phyloP scores from a whole-genome alignment of 768 basidiomycete genomes.

The Phaeotremella fagi region DNA sequence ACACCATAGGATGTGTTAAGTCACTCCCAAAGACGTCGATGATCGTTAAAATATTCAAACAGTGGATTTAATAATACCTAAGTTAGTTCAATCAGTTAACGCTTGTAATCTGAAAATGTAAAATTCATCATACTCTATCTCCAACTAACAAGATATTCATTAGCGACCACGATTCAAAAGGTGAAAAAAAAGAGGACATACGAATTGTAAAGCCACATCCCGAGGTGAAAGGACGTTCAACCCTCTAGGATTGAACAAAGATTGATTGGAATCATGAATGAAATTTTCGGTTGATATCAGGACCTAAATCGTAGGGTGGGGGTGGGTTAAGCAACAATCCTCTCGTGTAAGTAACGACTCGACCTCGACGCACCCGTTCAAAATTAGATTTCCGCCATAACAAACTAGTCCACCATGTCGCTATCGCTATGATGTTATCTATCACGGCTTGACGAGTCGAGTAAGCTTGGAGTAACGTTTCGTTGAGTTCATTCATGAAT shows the following conservation, averaged over 20 bases:
- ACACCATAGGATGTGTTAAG: no score
- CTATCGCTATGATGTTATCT: constrained; percentile 72
- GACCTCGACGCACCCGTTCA: constrained; percentile 58
- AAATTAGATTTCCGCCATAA: constrained; percentile 71
- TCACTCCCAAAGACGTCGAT: no score
- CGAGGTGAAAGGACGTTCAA: constrained; percentile 82
- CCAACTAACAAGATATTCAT: constrained; percentile 62
- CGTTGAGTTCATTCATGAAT: constrained; percentile 86
- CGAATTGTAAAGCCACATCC: constrained; percentile 82
- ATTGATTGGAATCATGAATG: constrained; percentile 65
- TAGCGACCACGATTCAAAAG: constrained; percentile 8
- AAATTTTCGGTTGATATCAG: constrained; percentile 62
- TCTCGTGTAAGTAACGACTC: not conserved
- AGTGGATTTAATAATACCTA: constrained; percentile 1
- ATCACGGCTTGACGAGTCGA: constrained; percentile 65
- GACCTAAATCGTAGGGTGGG: constrained; percentile 58
- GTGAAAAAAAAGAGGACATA: constrained; percentile 56
- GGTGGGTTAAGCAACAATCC: not conserved
- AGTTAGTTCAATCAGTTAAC: not conserved
- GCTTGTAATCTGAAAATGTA: not conserved
- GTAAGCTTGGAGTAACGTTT: constrained; percentile 78
- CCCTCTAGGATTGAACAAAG: constrained; percentile 77
- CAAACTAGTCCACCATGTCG: constrained; percentile 74
- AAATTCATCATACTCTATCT: constrained; percentile 61
- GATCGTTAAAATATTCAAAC: constrained; percentile 3